Evolutionary conservation across 306 rosid genomes (phyloP).

Genomic region (Trifolium pratense): DNA sequence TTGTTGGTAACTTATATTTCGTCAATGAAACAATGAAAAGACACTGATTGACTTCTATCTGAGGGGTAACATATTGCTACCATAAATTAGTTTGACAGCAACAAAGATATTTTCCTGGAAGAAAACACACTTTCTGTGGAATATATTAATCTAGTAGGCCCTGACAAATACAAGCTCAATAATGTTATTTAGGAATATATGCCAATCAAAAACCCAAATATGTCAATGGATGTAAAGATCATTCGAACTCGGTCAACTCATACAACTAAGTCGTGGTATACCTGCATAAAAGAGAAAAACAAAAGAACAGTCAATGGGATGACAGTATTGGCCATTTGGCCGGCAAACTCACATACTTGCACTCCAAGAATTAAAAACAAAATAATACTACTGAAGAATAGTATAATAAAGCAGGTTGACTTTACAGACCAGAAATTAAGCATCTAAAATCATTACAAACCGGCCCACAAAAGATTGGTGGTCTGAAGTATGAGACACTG

Average conservation of each 20-base stretch:
- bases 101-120: background rate
- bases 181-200: slow-evolving; percentile 7
- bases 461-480: background rate
- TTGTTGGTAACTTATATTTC: slow-evolving; percentile 11
- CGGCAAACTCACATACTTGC: slow-evolving; percentile 11
- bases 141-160: slow-evolving; percentile 27
- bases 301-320: background rate
- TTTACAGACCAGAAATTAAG: slow-evolving; percentile 31
- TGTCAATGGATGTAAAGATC: slow-evolving; percentile 12
- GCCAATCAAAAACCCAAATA: slow-evolving; percentile 15
- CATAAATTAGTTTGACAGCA: slow-evolving; percentile 18
- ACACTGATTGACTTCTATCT: slow-evolving; percentile 13
- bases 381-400: background rate
- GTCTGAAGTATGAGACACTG: background rate
- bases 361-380: slow-evolving; percentile 18
- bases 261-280: background rate
- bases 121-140: slow-evolving; percentile 15
- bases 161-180: slow-evolving; percentile 18
- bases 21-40: slow-evolving; percentile 34
- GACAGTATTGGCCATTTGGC: slow-evolving; percentile 2
- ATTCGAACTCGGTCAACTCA: slow-evolving; percentile 20
- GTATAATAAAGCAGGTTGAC: background rate
- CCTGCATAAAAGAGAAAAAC: slow-evolving; percentile 23
- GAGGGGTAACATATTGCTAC: background rate
- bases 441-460: slow-evolving; percentile 22